Evolutionary conservation across 371 early-diverging fungal species (phyloP), one percentile per base, ranked within the genome.

Genomic region (Lichtheimia ornata): DNA sequence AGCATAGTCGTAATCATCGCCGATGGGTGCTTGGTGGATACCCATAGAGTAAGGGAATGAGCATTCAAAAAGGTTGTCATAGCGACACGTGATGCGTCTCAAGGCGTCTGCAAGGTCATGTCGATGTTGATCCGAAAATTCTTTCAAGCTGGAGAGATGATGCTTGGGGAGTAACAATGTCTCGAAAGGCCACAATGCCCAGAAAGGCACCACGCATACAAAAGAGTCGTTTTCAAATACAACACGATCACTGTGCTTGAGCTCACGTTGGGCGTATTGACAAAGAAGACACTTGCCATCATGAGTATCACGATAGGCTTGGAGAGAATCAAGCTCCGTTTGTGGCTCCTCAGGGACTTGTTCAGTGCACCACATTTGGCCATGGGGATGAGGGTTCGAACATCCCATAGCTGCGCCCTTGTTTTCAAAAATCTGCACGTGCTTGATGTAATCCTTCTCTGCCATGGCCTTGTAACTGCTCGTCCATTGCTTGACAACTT

Each of bases 31-130:
- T 61, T 92, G 92, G 67, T 95, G 96, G 49, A 95, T 72, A 12
- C 97, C 97, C 96, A 96, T 96, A 1, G 95, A 94, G 69, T 97
- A 97, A 18, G 98, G 97, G 75, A 97, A 97, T 15, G 88, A 85
- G 67, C 88, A 89, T 58, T 88, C 66, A 71, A 97, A 97, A 35
- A 97, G 66, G 67, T 94, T 94, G 67, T 97, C 97, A 78, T 97
- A 97, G 6, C 89, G 87, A 53, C 87, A 85, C 1, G 94, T 90
- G 11, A 95, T 76, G 9, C 81, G 78, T n/a, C 86, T 78, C 41
- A 96, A 65, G 47, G 90, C 87, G 52, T 89, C 85, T 11, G 96
- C 94, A 18, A 96, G 74, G 56, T 91, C 89, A 5, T 35, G 20
- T 50, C 59, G 64, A 28, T 70, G 64, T 18, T 63, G 56, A 2